Evolutionary conservation across 495 filamentous ascomycete genomes (phyloP), one percentile per base, ranked within the genome.

Genomic region (Aspergillus funiculosus): DNA sequence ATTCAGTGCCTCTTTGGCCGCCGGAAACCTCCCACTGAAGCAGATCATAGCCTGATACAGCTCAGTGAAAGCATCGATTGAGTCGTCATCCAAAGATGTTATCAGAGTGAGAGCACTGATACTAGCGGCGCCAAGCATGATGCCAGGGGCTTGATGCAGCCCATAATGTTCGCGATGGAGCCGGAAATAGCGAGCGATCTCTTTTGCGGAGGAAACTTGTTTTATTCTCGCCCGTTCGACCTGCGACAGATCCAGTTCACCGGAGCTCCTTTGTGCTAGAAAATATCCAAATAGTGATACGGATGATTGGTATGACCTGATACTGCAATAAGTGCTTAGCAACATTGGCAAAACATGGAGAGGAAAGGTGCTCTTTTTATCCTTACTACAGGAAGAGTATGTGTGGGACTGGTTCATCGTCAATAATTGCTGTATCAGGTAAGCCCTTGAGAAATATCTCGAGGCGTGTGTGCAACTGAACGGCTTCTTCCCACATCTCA

Each of bases 341-440:
- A 28, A 49, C 28, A 49, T 22, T 26, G 10, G 20, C 17, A 26
- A 38, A 15, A 38, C 18, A 6, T 7, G n/a, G n/a, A n/a, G n/a
- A n/a, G n/a, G n/a, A n/a, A n/a, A n/a, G 34, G 18, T 6, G 46
- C 17, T 4, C 5, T 6, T 17, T 34, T 30, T 15, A 31, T 19
- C 8, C 67, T 65, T 62, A 72, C 69, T 64, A 61, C 40, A 69
- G 34, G 22, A 63, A 52, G 11, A 73, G 39, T 9, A 68, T 25
- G 35, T 71, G 67, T 36, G 69, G 62, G 17, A 64, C 43, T 9
- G 54, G 56, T 13, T 56, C 48, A 9, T 56, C 50, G 38, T 56
- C 55, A 17, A 52, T 52, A 9, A 57, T 43, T 10, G 45, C 37
- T 27, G 50, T 37, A 35, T 50, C 47, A 1, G 61, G 60, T 51